These are phyloP conservation scores for Yamadazyma triangularis DNA, from an alignment of 1,139 yeast genomes.

Conservation along the genomic window DNA sequence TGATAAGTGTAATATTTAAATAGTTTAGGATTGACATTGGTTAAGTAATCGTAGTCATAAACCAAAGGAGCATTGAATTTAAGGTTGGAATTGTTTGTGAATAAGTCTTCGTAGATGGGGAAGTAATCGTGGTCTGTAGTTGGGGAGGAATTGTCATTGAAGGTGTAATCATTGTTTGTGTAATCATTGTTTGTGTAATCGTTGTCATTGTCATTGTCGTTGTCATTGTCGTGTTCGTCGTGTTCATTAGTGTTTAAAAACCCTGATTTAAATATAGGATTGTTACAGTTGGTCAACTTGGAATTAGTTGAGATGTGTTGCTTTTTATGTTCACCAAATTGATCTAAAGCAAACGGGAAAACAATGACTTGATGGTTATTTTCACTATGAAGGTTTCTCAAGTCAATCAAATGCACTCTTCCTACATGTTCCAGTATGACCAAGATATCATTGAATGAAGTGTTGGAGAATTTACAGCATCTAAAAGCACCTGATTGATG, in stretches of 20 bases:
- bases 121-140: slow-evolving; percentile 7
- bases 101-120: slow-evolving; percentile 14
- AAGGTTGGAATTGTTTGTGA: slow-evolving; percentile 3
- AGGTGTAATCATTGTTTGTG: too few relatives aligned
- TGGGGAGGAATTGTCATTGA: too few relatives aligned
- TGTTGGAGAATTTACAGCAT: slow-evolving; percentile 66
- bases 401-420: slow-evolving; percentile 76
- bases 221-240: not conserved
- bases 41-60: slow-evolving; percentile 40
- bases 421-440: slow-evolving; percentile 83
- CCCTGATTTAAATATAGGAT: too few relatives aligned
- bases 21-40: slow-evolving; percentile 34
- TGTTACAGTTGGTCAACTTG: not conserved
- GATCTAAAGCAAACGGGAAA: slow-evolving; percentile 43
- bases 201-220: slow-evolving; percentile 3
- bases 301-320: slow-evolving; percentile 1
- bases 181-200: slow-evolving; percentile 2
- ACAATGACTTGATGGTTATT: slow-evolving; percentile 66
- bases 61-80: slow-evolving; percentile 39
- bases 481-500: slow-evolving; percentile 61
- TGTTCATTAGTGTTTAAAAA: not conserved
- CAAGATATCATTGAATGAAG: slow-evolving; percentile 64
- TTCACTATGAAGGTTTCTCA: slow-evolving; percentile 57
- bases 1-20: slow-evolving; percentile 34
- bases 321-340: slow-evolving; percentile 28